Conservation (phyloP, 1,284 basidiomycete genomes). For the Moesziomyces sp. region DNA sequence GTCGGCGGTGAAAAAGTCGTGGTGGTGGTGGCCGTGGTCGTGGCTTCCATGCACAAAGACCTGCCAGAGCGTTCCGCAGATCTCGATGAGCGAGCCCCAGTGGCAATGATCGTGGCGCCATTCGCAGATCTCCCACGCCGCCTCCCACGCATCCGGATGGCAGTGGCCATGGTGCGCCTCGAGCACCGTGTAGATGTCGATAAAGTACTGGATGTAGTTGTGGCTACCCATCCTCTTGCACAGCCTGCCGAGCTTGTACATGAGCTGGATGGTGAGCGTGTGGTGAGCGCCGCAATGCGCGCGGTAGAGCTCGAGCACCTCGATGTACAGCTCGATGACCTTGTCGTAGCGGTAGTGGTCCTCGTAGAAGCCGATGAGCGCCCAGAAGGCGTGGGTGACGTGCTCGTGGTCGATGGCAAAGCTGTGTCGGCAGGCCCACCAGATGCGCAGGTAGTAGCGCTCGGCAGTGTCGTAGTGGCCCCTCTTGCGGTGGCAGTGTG, state of each 20-base stretch:
- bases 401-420: slow-evolving; percentile 5
- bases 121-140: slow-evolving; percentile 7
- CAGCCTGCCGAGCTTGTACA: slow-evolving; percentile 5
- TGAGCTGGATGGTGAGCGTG: slow-evolving; percentile 3
- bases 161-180: slow-evolving; percentile 6
- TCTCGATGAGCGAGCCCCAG: slow-evolving; percentile 4
- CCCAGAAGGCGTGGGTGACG: slow-evolving; percentile 2
- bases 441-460: slow-evolving; percentile 9
- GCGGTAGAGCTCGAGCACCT: slow-evolving; percentile 6
- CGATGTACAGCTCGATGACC: slow-evolving; percentile 5
- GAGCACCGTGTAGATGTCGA: slow-evolving; percentile 5
- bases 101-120: slow-evolving; percentile 2
- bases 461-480: slow-evolving; percentile 1
- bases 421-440: slow-evolving; percentile 5
- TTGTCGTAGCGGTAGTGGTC: slow-evolving; percentile 11
- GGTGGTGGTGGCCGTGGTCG: slow-evolving; percentile 2
- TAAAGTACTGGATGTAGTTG: slow-evolving; percentile 2
- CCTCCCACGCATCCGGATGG: slow-evolving; percentile 7
- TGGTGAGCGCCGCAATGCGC: slow-evolving; percentile 2
- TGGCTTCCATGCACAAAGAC: slow-evolving; percentile 4
- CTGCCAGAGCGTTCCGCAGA: slow-evolving; percentile 3
- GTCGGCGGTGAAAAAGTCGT: slow-evolving; percentile 9
- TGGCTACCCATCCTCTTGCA: slow-evolving; percentile 9
- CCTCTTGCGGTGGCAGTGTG: slow-evolving; percentile 5
- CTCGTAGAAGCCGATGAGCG: slow-evolving; percentile 3